phyloP scores from a whole-genome alignment of 768 basidiomycete species.

The Suillus weaverae region DNA sequence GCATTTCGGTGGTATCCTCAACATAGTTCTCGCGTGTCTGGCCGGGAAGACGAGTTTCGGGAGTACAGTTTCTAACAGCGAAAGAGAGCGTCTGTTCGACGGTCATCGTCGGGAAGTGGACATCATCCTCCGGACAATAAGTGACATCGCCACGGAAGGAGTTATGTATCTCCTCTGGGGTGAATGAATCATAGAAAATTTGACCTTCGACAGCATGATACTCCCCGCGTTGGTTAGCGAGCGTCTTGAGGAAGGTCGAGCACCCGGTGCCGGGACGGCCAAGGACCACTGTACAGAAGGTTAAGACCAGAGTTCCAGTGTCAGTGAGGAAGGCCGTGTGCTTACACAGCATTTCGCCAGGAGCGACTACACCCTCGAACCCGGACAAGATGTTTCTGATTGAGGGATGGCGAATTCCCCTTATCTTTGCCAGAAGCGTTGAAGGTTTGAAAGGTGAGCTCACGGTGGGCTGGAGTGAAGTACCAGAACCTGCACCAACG shows the following conservation, averaged over 20 bases:
- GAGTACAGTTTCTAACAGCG: constrained; percentile 66
- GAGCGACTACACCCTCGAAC: constrained; percentile 56
- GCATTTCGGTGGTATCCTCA: constrained; percentile 39
- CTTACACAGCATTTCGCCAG: constrained; percentile 71
- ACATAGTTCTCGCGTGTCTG: constrained; percentile 37
- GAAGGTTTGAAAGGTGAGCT: constrained; percentile 61
- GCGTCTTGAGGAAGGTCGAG: constrained; percentile 76
- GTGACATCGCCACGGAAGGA: constrained; percentile 78
- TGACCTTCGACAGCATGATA: constrained; percentile 69
- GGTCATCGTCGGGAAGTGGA: constrained; percentile 83
- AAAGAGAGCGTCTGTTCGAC: constrained; percentile 75
- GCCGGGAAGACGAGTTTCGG: constrained; percentile 48
- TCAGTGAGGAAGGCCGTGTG: constrained; percentile 18
- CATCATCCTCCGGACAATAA: constrained; percentile 83
- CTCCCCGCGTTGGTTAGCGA: constrained; percentile 76
- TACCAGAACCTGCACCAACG: constrained; percentile 55
- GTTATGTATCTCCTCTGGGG: constrained; percentile 59
- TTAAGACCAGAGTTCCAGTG: not conserved
- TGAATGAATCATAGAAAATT: constrained; percentile 74
- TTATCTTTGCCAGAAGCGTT: constrained; percentile 43
- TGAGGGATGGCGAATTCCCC: constrained; percentile 56
- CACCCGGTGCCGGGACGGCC: constrained; percentile 87
- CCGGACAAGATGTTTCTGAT: constrained; percentile 53
- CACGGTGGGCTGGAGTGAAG: constrained; percentile 56
- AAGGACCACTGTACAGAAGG: constrained; percentile 61